Conservation (phyloP, 345 rosid genomes). For the Lepidium africanum region DNA sequence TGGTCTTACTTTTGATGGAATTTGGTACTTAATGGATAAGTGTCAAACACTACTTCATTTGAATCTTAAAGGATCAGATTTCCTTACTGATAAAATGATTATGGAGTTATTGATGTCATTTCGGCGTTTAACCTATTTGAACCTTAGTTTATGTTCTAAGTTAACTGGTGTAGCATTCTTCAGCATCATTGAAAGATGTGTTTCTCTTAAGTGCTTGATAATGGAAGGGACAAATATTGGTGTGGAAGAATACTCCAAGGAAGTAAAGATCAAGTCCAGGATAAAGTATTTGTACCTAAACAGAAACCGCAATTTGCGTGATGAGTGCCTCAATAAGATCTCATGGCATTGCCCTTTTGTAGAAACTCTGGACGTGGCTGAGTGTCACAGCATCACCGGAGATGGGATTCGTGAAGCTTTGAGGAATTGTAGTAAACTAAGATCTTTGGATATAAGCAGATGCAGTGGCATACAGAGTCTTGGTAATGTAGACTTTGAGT, state of each 20-base stretch:
- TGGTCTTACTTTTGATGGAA: conserved; percentile 39
- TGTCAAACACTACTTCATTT: conserved; percentile 39
- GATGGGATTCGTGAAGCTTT: conserved; percentile 43
- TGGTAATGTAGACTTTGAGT: conserved; percentile 34
- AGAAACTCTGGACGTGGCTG: conserved; percentile 38
- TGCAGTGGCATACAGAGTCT: conserved; percentile 36
- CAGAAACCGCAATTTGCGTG: conserved; percentile 41
- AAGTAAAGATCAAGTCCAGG: conserved; percentile 23
- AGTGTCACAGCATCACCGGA: conserved; percentile 40
- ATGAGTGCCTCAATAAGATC: conserved; percentile 39
- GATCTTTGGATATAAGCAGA: conserved; percentile 40
- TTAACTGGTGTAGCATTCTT: conserved; percentile 48
- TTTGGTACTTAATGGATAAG: conserved; percentile 32
- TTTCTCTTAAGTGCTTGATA: conserved; percentile 34
- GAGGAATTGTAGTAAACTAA: conserved; percentile 38
- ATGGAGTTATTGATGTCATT: conserved; percentile 31
- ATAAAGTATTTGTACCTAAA: conserved; percentile 42
- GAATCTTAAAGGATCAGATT: conserved; percentile 55
- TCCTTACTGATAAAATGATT: conserved; percentile 48
- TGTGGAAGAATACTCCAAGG: conserved; percentile 31
- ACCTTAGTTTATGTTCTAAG: conserved; percentile 50
- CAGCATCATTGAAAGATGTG: conserved; percentile 36
- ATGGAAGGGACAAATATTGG: conserved; percentile 64
- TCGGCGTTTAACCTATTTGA: conserved; percentile 30
- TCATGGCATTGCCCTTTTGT: conserved; percentile 37